Percentiles rank a stretch among this genome's conserved stretches.
phyloP scores from a whole-genome alignment of 2,329 filamentous ascomycete genomes.

The Talaromyces sp. region DNA sequence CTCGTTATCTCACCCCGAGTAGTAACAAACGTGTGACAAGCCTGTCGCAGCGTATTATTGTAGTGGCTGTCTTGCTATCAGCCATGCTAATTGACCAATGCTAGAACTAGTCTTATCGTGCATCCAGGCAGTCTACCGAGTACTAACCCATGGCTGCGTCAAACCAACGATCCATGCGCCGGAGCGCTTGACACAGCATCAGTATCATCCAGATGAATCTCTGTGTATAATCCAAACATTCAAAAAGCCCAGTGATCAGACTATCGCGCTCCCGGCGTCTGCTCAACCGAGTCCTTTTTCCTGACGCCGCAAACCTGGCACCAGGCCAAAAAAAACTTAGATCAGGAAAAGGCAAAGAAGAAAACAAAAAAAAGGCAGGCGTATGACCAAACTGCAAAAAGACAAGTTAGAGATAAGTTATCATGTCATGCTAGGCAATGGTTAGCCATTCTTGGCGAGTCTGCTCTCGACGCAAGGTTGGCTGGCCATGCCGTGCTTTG shows the following conservation, averaged over 20 bases:
- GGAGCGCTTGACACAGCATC: neutral
- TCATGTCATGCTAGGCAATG: conserved; percentile 2
- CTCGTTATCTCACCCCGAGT: neutral
- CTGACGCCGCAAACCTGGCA: neutral
- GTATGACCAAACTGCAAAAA: neutral
- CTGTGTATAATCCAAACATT: neutral
- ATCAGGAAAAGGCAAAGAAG: too few species aligned
- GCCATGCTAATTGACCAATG: neutral
- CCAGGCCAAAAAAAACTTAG: neutral
- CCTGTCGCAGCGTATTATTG: neutral
- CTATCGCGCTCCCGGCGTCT: neutral
- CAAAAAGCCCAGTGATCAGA: neutral
- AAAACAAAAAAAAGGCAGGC: too few species aligned
- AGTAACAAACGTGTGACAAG: neutral
- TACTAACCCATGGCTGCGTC: neutral
- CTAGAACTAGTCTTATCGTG: neutral
- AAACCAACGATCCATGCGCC: neutral
- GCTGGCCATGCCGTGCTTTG: conserved; percentile 4
- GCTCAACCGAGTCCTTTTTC: neutral
- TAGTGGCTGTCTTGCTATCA: neutral
- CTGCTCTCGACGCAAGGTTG: conserved; percentile 4
- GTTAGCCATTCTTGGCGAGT: conserved; percentile 6
- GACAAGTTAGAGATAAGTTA: neutral
- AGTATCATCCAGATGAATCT: neutral
- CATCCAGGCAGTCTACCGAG: neutral